Conservation (phyloP, 495 filamentous ascomycete genomes). For the Friedmanniomyces endolithicus region DNA sequence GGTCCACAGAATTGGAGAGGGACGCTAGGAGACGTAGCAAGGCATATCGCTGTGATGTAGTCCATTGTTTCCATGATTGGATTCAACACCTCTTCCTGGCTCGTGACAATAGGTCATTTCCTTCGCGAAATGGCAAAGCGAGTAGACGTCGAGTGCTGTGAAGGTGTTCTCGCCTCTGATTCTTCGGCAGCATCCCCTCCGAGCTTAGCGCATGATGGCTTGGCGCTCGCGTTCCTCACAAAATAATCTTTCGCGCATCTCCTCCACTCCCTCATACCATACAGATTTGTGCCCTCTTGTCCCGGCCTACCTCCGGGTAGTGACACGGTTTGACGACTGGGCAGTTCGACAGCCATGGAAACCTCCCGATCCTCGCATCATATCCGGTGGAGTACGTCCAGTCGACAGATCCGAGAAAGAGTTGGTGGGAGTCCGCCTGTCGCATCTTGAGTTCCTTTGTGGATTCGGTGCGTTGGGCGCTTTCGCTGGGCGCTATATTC, state of each 20-base stretch:
- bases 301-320: neutral
- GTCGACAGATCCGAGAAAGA: conserved; percentile 15
- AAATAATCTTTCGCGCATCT: neutral
- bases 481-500: conserved; percentile 10
- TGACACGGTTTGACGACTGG: neutral
- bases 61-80: too few species aligned
- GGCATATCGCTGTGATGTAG: too few species aligned
- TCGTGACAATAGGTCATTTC: too few species aligned
- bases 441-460: conserved; percentile 7
- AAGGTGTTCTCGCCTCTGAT: too few species aligned
- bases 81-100: too few species aligned
- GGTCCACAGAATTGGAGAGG: too few species aligned
- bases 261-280: neutral
- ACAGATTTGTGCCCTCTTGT: neutral
- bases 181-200: neutral
- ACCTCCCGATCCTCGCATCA: conserved; percentile 2
- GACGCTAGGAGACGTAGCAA: too few species aligned
- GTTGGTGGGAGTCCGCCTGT: neutral
- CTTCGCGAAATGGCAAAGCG: too few species aligned
- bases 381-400: neutral
- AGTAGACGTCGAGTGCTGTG: too few species aligned
- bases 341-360: conserved; percentile 12
- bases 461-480: neutral
- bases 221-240: neutral
- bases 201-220: neutral